Conservation (phyloP, 2,329 filamentous ascomycete genomes). For the Grosmannia serpens region DNA sequence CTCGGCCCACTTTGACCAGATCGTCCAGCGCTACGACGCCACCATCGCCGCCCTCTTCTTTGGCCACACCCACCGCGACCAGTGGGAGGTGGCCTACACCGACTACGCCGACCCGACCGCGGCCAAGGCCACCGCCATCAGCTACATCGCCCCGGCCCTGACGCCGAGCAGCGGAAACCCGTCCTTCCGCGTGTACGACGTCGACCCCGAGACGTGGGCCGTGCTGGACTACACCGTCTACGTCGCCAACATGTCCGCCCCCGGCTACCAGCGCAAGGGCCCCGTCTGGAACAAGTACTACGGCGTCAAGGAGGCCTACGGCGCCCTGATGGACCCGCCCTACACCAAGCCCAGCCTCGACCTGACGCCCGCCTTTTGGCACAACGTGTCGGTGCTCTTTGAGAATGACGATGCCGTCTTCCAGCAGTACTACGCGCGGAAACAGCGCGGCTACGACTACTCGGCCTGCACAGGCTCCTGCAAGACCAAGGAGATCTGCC, state of each 20-base stretch:
- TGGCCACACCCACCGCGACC: conserved; percentile 43
- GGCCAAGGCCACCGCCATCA: conserved; percentile 33
- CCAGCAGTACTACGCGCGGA: conserved; percentile 22
- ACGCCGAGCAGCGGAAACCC: conserved; percentile 45
- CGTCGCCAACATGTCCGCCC: conserved; percentile 36
- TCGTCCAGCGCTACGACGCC: conserved; percentile 37
- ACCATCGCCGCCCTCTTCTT: conserved; percentile 45
- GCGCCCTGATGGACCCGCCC: conserved; percentile 29
- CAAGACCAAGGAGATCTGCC: conserved; percentile 23
- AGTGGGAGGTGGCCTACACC: conserved; percentile 44
- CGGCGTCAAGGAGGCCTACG: conserved; percentile 42
- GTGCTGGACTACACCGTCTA: conserved; percentile 42
- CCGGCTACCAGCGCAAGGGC: conserved; percentile 28
- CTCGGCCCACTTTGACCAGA: conserved; percentile 39
- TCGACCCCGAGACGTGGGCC: conserved; percentile 43
- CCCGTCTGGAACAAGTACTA: conserved; percentile 43
- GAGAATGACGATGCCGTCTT: conserved; percentile 21
- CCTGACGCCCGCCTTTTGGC: conserved; percentile 34
- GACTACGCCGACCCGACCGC: conserved; percentile 29
- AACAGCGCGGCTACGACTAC: conserved; percentile 21
- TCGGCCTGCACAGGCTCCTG: conserved; percentile 20
- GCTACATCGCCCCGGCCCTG: conserved; percentile 42
- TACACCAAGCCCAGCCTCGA: conserved; percentile 23
- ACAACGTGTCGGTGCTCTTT: conserved; percentile 25
- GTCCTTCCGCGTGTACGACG: conserved; percentile 43